A percentile compares a stretch with the other conserved stretches of the same genome.
Conservation (phyloP, 805 yeast species). For the Peterozyma xylosa region DNA sequence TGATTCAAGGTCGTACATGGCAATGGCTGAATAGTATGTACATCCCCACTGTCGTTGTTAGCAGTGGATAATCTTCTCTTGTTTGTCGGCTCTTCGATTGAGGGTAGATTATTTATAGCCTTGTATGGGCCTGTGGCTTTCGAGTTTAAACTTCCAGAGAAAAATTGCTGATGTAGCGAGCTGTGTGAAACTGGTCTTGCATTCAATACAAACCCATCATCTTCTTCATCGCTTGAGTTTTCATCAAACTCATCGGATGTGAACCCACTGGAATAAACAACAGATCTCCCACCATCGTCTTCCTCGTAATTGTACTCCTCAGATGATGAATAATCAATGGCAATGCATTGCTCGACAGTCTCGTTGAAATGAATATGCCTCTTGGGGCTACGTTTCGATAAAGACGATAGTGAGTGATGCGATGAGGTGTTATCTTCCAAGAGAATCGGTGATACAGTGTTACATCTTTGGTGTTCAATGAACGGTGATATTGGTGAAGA, state of each 20-base stretch:
- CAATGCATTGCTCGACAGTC: conserved; percentile 91
- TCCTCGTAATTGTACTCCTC: conserved; percentile 20
- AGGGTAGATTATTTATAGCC: background rate
- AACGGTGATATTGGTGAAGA: too few relatives aligned
- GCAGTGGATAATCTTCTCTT: background rate
- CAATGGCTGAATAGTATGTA: conserved; percentile 52
- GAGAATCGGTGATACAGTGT: too few relatives aligned
- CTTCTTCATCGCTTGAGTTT: conserved; percentile 45
- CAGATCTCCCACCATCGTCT: conserved; percentile 21
- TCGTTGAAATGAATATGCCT: conserved; percentile 86
- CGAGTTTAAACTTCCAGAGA: background rate
- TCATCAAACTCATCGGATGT: conserved; percentile 15
- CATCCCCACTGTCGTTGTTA: conserved; percentile 10
- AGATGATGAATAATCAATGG: conserved; percentile 34
- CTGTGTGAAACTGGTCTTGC: conserved; percentile 30
- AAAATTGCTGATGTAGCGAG: conserved; percentile 18
- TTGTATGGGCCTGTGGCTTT: too few relatives aligned
- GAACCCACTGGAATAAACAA: conserved; percentile 42
- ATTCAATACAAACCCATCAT: conserved; percentile 62
- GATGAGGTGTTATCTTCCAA: too few relatives aligned
- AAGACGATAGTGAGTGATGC: too few relatives aligned
- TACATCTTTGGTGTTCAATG: too few relatives aligned
- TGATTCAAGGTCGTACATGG: conserved; percentile 85
- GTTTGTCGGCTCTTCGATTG: background rate
- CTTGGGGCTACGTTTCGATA: conserved; percentile 11